Percentiles rank a stretch among this genome's conserved stretches.
Conservation (phyloP, 2,329 filamentous ascomycete genomes). For the Clarireedia hainanense region DNA sequence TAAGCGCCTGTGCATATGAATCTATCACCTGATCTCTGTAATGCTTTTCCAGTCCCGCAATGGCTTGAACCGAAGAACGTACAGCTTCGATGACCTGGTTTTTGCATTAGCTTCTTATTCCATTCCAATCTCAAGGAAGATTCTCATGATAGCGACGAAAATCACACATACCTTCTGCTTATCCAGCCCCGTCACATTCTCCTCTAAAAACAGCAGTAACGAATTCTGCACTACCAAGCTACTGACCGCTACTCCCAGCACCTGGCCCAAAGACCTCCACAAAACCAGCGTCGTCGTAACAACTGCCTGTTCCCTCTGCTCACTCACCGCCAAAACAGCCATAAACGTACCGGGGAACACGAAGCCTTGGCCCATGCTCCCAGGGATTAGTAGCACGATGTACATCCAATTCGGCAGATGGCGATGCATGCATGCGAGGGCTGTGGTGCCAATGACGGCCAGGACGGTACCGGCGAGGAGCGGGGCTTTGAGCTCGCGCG, state of each 20-base stretch:
- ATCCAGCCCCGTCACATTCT: constrained; percentile 49
- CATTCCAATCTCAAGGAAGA: too few species aligned
- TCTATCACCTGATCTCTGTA: constrained; percentile 47
- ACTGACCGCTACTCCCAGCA: constrained; percentile 65
- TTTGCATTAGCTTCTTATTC: constrained; percentile 1
- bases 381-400: constrained; percentile 48
- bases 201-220: constrained; percentile 50
- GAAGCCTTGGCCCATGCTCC: constrained; percentile 53
- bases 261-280: constrained; percentile 63
- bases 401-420: constrained; percentile 46
- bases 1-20: constrained; percentile 46
- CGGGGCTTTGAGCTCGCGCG: constrained; percentile 51
- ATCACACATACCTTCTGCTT: constrained; percentile 36
- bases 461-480: constrained; percentile 42
- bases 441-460: constrained; percentile 42
- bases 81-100: constrained; percentile 41
- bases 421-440: constrained; percentile 42
- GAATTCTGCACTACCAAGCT: constrained; percentile 69
- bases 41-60: constrained; percentile 35
- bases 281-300: constrained; percentile 63
- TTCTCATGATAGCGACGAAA: not conserved
- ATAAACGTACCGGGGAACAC: constrained; percentile 58
- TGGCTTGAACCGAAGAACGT: constrained; percentile 46
- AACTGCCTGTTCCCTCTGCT: constrained; percentile 57
- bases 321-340: constrained; percentile 50